Percentiles rank a stretch among this genome's conserved stretches.
Evolutionary conservation across 2,329 filamentous ascomycete genomes (phyloP).

Genomic region (Nemania abortiva): DNA sequence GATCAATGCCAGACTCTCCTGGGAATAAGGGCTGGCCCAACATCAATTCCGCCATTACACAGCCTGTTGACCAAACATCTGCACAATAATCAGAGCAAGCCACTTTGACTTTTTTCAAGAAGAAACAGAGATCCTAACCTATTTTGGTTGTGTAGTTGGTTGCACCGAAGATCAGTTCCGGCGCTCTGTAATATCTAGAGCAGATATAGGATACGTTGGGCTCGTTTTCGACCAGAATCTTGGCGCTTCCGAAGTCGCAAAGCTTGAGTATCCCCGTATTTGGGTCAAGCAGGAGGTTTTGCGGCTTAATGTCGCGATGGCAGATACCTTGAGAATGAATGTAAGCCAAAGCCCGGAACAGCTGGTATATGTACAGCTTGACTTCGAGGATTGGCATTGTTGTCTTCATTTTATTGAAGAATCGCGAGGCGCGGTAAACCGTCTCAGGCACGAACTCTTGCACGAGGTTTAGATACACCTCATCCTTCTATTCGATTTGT

Average conservation of each 20-base stretch:
- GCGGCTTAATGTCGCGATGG: constrained; percentile 98
- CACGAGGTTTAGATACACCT: constrained; percentile 98
- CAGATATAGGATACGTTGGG: constrained; percentile 99
- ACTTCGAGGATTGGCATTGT: constrained; percentile 99
- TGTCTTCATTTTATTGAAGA: constrained; percentile 99
- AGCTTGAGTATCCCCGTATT: constrained; percentile 93
- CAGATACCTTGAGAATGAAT: constrained; percentile 99
- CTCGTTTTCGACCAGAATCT: constrained; percentile 98
- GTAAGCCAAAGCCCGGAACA: constrained; percentile 97
- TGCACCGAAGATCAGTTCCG: constrained; percentile 97
- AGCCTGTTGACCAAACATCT: constrained; percentile 99
- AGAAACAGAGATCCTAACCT: constrained; percentile 69
- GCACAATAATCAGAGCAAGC: constrained; percentile 30
- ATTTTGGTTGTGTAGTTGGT: constrained; percentile 99
- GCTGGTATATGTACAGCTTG: constrained; percentile 99
- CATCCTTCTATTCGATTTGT: constrained; percentile 78
- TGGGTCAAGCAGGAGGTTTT: constrained; percentile 95
- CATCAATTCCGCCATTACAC: constrained; percentile 99
- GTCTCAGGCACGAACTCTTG: constrained; percentile 99
- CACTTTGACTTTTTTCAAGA: no score
- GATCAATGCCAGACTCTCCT: constrained; percentile 97
- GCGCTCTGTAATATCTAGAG: constrained; percentile 97
- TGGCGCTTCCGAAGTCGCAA: constrained; percentile 98
- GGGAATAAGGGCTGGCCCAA: constrained; percentile 97
- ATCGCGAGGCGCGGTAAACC: constrained; percentile 95